phyloP scores from a whole-genome alignment of 2,329 filamentous ascomycete genomes.

The Didymella keratinophila region DNA sequence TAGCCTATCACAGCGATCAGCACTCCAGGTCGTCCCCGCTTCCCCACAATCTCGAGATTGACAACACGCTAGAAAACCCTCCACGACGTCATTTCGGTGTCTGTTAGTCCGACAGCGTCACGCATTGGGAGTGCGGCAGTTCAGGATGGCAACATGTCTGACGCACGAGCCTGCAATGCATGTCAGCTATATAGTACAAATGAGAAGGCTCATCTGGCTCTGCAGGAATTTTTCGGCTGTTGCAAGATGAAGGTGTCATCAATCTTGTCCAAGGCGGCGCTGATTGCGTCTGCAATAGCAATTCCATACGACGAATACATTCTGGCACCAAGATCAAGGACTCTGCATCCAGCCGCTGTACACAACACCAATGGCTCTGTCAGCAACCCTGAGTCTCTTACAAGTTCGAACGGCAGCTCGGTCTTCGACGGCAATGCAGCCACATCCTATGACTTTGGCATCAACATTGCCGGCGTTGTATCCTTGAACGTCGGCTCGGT shows the following conservation, averaged over 20 bases:
- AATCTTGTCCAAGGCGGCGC: not conserved
- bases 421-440: slow-evolving; percentile 49
- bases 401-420: slow-evolving; percentile 37
- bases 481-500: slow-evolving; percentile 46
- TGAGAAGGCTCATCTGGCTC: not conserved
- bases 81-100: slow-evolving; percentile 17
- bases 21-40: slow-evolving; percentile 6
- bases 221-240: not conserved
- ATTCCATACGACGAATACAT: slow-evolving; percentile 53
- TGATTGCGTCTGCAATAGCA: slow-evolving; percentile 11
- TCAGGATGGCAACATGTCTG: not conserved
- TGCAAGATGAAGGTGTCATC: slow-evolving; percentile 7
- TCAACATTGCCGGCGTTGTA: slow-evolving; percentile 54
- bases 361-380: slow-evolving; percentile 53
- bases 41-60: slow-evolving; percentile 16
- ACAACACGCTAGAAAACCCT: not conserved
- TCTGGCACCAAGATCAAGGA: slow-evolving; percentile 51
- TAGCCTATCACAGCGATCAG: slow-evolving; percentile 1
- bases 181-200: slow-evolving; percentile 1
- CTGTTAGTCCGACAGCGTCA: slow-evolving; percentile 10
- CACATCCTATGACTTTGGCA: slow-evolving; percentile 53
- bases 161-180: slow-evolving; percentile 1
- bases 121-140: slow-evolving; percentile 5
- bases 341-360: slow-evolving; percentile 40
- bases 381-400: slow-evolving; percentile 45